A percentile compares a stretch with the other conserved stretches of the same genome.
phyloP scores from a whole-genome alignment of 306 rosid genomes.

The Quercus aquifolioides region DNA sequence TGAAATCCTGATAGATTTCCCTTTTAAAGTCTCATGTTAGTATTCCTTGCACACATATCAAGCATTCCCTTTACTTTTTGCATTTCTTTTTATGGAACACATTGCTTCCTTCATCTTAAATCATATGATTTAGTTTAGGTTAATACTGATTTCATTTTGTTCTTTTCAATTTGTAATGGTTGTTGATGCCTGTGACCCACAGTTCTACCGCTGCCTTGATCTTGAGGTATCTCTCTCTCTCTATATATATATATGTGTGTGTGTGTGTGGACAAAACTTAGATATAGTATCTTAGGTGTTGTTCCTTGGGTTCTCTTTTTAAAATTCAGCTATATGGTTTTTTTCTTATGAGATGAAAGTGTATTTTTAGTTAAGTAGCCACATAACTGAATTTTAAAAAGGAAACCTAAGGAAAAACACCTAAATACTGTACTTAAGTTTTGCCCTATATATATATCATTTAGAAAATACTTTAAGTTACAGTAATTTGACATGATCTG shows the following conservation, averaged over 20 bases:
- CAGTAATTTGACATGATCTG: background rate
- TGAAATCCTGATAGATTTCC: no score
- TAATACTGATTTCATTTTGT: conserved; percentile 12
- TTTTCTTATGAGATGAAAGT: no score
- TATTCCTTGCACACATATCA: background rate
- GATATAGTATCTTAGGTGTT: no score
- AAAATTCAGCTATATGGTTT: no score
- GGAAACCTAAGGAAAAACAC: no score
- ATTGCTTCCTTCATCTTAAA: background rate
- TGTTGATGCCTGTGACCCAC: conserved; percentile 83
- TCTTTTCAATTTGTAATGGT: conserved; percentile 86
- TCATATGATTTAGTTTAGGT: background rate
- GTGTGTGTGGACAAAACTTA: no score
- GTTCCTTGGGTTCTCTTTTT: no score
- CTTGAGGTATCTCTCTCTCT: conserved; percentile 65
- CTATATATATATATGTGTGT: background rate
- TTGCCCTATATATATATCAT: background rate
- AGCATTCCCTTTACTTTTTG: background rate
- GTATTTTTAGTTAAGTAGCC: no score
- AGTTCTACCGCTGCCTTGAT: conserved; percentile 91
- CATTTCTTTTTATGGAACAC: background rate
- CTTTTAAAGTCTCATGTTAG: background rate
- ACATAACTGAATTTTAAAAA: no score
- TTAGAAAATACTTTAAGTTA: background rate
- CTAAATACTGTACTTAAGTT: no score